A percentile compares a stretch with the other conserved stretches of the same genome.
These are phyloP conservation scores for Incumbomyces lentus DNA, from an alignment of 2,329 filamentous ascomycete genomes.

Conservation along the genomic window DNA sequence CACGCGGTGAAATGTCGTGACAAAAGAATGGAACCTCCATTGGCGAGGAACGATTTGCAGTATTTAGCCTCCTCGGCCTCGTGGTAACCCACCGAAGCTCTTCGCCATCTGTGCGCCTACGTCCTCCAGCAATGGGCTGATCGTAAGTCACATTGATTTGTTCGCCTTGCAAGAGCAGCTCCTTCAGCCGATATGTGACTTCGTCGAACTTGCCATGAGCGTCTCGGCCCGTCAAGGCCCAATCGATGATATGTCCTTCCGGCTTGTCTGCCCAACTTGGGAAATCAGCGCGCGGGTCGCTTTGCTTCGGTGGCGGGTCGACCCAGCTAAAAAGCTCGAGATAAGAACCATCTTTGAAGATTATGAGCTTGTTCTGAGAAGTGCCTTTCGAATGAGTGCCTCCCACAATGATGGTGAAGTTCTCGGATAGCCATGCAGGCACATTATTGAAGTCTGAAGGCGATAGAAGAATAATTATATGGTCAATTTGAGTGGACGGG, in stretches of 20 bases:
- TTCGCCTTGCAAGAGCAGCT: constrained; percentile 4
- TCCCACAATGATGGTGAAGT: constrained; percentile 21
- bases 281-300: constrained; percentile 15
- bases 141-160: constrained; percentile 14
- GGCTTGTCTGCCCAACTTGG: constrained; percentile 17
- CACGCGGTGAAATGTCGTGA: constrained; percentile 19
- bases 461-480: constrained; percentile 19
- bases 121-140: constrained; percentile 12
- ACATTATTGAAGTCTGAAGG: constrained; percentile 17
- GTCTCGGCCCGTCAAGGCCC: constrained; percentile 17
- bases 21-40: constrained; percentile 21
- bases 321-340: constrained; percentile 22
- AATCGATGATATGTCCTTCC: constrained; percentile 18
- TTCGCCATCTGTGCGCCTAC: constrained; percentile 19
- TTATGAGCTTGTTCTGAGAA: constrained; percentile 21
- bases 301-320: constrained; percentile 7
- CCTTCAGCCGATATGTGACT: constrained; percentile 10
- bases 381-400: constrained; percentile 19
- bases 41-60: constrained; percentile 8
- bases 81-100: constrained; percentile 17
- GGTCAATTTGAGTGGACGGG: constrained; percentile 10
- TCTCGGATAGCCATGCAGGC: constrained; percentile 19
- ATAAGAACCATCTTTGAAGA: constrained; percentile 22
- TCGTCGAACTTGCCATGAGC: constrained; percentile 14
- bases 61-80: constrained; percentile 6